Conservation (phyloP, 306 rosid species). For the Astragalus glycyphyllos region DNA sequence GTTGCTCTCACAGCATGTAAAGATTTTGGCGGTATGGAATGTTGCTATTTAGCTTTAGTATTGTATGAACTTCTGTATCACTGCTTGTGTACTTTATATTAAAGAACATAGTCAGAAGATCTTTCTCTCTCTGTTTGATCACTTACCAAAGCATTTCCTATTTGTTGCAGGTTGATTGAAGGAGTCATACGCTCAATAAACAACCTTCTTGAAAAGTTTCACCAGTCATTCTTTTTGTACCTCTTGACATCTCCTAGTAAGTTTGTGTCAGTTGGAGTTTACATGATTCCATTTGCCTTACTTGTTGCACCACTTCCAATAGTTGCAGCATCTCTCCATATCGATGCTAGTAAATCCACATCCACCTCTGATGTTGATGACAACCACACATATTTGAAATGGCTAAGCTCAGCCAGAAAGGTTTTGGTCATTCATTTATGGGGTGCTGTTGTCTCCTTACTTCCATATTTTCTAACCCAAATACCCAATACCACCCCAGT, state of each 20-base stretch:
- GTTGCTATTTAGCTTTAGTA: too few relatives aligned
- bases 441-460: conserved; percentile 77
- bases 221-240: conserved; percentile 91
- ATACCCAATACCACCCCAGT: conserved; percentile 63
- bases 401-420: conserved; percentile 78
- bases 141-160: conserved; percentile 38
- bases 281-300: conserved; percentile 92
- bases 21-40: conserved; percentile 6
- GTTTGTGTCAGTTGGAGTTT: conserved; percentile 92
- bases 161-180: conserved; percentile 79
- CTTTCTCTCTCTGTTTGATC: conserved; percentile 30
- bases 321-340: conserved; percentile 83
- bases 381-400: conserved; percentile 70
- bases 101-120: conserved; percentile 25
- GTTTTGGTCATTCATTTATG: conserved; percentile 78
- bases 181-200: conserved; percentile 91
- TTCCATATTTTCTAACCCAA: conserved; percentile 71
- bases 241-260: conserved; percentile 84
- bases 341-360: conserved; percentile 54
- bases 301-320: conserved; percentile 89
- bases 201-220: conserved; percentile 97
- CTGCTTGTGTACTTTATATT: conserved; percentile 14
- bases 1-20: conserved; percentile 6
- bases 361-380: conserved; percentile 45
- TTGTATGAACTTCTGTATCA: conserved; percentile 16